Percentiles rank a stretch among this genome's conserved stretches.
Conservation (phyloP, 805 yeast genomes). For the Wickerhamiella lipophila region DNA sequence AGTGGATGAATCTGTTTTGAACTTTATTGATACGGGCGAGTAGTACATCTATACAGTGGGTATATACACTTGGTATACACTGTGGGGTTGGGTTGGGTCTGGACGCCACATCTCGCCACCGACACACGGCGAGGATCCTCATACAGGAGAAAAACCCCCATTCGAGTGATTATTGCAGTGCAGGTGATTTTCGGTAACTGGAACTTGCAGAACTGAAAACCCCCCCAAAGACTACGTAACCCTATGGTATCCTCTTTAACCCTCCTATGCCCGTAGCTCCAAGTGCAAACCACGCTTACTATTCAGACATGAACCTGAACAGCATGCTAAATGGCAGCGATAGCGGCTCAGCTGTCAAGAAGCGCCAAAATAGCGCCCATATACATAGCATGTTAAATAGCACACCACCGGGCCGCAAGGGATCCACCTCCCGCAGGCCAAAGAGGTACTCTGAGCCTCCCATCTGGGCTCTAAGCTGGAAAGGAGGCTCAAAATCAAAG, state of each 20-base stretch:
- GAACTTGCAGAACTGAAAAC: not conserved
- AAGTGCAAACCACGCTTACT: not conserved
- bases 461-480: conserved; percentile 8
- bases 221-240: not conserved
- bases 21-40: not conserved
- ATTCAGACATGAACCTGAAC: conserved; percentile 9
- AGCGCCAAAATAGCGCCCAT: conserved; percentile 7
- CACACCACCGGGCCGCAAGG: conserved; percentile 1
- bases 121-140: no score
- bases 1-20: not conserved
- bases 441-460: conserved; percentile 7
- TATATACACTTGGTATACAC: no score
- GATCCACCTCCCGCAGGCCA: conserved; percentile 4
- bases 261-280: not conserved
- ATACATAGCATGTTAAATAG: conserved; percentile 5
- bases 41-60: not conserved
- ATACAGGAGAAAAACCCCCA: no score
- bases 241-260: not conserved
- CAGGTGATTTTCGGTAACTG: not conserved
- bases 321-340: conserved; percentile 9
- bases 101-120: no score
- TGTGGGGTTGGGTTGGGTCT: no score
- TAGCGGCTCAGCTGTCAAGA: not conserved
- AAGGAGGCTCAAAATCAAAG: not conserved
- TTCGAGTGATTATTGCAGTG: not conserved